A percentile compares a stretch with the other conserved stretches of the same genome.
Evolutionary conservation across 2,329 filamentous ascomycete species (phyloP).

Genomic region (Xylaria digitata): DNA sequence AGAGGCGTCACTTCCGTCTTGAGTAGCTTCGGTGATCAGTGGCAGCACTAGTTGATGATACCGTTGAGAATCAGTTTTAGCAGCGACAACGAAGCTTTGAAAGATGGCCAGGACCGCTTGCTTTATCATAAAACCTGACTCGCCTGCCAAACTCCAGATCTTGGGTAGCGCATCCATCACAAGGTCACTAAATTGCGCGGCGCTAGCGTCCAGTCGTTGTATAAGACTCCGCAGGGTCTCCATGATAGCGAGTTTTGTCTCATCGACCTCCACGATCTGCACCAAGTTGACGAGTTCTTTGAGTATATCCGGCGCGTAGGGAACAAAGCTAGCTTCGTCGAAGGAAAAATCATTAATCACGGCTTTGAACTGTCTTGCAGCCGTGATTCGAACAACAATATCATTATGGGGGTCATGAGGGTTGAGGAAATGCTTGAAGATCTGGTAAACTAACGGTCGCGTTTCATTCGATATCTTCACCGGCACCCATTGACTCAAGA

Average conservation of each 20-base stretch:
- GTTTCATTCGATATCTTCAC: conserved; percentile 77
- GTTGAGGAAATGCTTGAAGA: conserved; percentile 88
- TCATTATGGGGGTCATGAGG: conserved; percentile 84
- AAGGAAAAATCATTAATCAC: conserved; percentile 90
- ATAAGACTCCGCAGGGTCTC: conserved; percentile 87
- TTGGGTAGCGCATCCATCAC: conserved; percentile 83
- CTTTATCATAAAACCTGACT: conserved; percentile 90
- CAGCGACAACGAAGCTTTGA: conserved; percentile 83
- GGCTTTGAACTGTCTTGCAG: conserved; percentile 83
- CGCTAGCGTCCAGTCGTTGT: conserved; percentile 80
- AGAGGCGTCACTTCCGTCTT: conserved; percentile 78
- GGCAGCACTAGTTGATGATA: conserved; percentile 86
- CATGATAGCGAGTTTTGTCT: conserved; percentile 90
- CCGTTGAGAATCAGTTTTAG: conserved; percentile 79
- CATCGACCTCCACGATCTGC: conserved; percentile 80
- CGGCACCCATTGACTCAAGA: conserved; percentile 89
- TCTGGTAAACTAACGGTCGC: conserved; percentile 82
- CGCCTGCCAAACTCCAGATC: conserved; percentile 84
- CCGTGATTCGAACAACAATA: conserved; percentile 89
- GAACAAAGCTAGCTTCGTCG: conserved; percentile 76
- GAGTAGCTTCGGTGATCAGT: conserved; percentile 81
- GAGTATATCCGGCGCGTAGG: conserved; percentile 80
- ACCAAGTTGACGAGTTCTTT: conserved; percentile 81
- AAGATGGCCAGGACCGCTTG: conserved; percentile 91
- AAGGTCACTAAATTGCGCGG: conserved; percentile 76